These are phyloP conservation scores for Funneliformis mosseae DNA, from an alignment of 192 early-diverging fungal species.

Conservation along the genomic window DNA sequence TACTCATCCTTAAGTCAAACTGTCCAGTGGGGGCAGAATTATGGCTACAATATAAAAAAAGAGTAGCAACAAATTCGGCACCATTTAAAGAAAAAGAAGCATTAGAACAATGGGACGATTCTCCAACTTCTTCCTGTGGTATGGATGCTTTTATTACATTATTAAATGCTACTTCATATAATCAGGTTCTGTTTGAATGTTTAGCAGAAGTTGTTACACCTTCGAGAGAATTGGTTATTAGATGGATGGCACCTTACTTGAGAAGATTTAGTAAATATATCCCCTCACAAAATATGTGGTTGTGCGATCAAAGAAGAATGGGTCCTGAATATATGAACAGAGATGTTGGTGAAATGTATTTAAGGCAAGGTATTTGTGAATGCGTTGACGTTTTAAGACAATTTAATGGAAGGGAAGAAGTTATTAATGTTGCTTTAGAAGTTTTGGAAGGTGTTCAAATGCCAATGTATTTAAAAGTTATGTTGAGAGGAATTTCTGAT, in stretches of 20 bases:
- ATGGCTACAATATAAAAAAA: conserved; percentile 32
- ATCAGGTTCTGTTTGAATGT: conserved; percentile 30
- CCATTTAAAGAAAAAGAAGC: conserved; percentile 16
- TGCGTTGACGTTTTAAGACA: conserved; percentile 34
- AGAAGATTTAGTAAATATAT: conserved; percentile 35
- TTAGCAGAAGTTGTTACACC: conserved; percentile 31
- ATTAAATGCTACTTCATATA: conserved; percentile 29
- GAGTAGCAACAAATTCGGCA: background rate
- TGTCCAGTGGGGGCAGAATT: conserved; percentile 26
- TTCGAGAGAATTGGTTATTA: conserved; percentile 29
- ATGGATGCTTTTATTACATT: conserved; percentile 34
- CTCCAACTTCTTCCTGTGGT: conserved; percentile 32
- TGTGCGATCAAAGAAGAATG: conserved; percentile 32
- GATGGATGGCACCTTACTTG: conserved; percentile 33
- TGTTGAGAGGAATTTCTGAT: conserved; percentile 35
- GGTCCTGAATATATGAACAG: conserved; percentile 37
- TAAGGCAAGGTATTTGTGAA: conserved; percentile 32
- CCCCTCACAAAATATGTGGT: conserved; percentile 32
- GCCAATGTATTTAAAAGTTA: conserved; percentile 35
- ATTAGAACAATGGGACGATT: conserved; percentile 21
- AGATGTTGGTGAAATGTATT: conserved; percentile 32
- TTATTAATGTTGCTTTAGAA: conserved; percentile 29
- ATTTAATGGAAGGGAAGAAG: conserved; percentile 33
- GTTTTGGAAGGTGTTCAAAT: conserved; percentile 29
- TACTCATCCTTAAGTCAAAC: conserved; percentile 33